Evolutionary conservation across 2,329 filamentous ascomycete species (phyloP), one percentile per base, ranked within the genome.

Genomic region (Ophiocordyceps camponoti-rufipedis): DNA sequence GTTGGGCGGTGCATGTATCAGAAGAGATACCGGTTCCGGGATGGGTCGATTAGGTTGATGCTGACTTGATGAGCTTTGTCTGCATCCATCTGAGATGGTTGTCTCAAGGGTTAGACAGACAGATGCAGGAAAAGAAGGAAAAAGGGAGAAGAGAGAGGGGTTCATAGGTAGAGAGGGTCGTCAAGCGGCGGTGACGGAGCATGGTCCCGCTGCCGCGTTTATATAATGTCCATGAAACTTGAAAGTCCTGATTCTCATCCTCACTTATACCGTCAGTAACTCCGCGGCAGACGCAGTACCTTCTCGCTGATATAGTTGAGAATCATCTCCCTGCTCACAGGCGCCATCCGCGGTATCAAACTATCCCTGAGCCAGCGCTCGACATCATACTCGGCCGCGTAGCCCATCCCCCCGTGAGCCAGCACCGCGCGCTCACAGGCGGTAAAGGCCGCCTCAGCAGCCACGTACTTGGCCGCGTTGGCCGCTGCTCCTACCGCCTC

Each of bases 241-340:
- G 29, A 31, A 31, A 12, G 13, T 14, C n/a, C 12, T 12, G 10
- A 14, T 6, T 13, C 35, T 38, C 35, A 3, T 38, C 35, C 7
- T 38, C 40, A 23, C 23, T 23, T 23, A 23, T 23, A 23, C 23
- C 23, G 23, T 42, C 40, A 45, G 23, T 46, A 43, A 12, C 41
- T 43, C 33, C 28, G 39, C 5, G 81, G 82, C 19, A 85, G 53
- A 3, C 69, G 63, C 12, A 85, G 59, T 0, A 75, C 80, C 61
- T 74, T 82, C 57, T 85, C 80, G 2, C 72, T 69, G 13, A 85
- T 71, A 56, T 77, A 85, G 52, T 85, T 85, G 66, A 83, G 63
- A 45, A 85, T 82, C 82, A 85, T 85, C 63, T 85, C 82, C 50
- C 77, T 59, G 47, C 73, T 78, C 0, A 82, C 70, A 0, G 77